phyloP scores from a whole-genome alignment of 2,329 filamentous ascomycete genomes.

The Xylariales sp. region DNA sequence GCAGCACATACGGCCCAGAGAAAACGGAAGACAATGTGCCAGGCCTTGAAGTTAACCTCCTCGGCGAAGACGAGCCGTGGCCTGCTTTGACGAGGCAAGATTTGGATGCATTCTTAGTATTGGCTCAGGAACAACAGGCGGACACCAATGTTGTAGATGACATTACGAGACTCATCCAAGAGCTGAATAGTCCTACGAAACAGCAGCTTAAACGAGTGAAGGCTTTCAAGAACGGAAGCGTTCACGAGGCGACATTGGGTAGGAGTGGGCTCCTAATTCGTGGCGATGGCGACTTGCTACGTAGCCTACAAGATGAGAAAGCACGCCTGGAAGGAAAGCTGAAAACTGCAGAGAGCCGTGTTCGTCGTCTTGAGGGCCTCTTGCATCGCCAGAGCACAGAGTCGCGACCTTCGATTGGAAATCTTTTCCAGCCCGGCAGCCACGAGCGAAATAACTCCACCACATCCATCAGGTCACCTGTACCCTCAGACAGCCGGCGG shows the following conservation, averaged over 20 bases:
- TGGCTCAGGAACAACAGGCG: constrained; percentile 59
- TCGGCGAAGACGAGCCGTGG: constrained; percentile 77
- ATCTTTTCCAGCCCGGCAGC: constrained; percentile 49
- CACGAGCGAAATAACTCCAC: constrained; percentile 46
- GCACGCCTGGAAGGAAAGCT: constrained; percentile 67
- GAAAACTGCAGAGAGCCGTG: constrained; percentile 81
- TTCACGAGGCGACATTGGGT: constrained; percentile 87
- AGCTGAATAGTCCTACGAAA: constrained; percentile 76
- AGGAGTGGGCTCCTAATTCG: constrained; percentile 79
- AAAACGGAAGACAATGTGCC: constrained; percentile 64
- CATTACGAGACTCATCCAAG: constrained; percentile 70
- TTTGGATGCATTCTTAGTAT: constrained; percentile 67
- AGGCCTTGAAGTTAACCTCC: constrained; percentile 79
- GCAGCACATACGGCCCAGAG: constrained; percentile 66
- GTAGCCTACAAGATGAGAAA: constrained; percentile 80
- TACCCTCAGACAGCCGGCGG: constrained; percentile 37
- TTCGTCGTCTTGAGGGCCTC: constrained; percentile 86
- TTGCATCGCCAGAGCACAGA: constrained; percentile 75
- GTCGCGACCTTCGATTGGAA: constrained; percentile 47
- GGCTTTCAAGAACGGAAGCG: constrained; percentile 93
- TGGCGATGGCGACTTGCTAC: constrained; percentile 79
- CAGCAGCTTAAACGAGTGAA: constrained; percentile 84
- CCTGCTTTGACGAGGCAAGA: constrained; percentile 72
- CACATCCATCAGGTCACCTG: constrained; percentile 41
- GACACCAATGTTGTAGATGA: constrained; percentile 66